Base-by-base conservation (phyloP, 352 stramenopile species). In the Stephanocyclus meneghinianus region DNA sequence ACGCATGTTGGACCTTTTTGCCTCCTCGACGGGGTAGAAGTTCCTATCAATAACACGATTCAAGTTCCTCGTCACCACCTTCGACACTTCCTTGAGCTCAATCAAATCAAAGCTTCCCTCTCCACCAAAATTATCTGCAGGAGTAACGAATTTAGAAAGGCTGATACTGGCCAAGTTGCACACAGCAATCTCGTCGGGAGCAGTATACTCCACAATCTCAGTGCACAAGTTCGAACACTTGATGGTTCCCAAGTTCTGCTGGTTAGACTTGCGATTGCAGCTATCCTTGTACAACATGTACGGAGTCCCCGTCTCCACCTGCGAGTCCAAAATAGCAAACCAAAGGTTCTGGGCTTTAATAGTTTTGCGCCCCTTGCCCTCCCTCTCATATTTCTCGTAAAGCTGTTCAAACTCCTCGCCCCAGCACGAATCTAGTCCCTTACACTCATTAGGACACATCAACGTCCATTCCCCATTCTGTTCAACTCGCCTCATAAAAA, bases 201-300 rank as follows among this genome's bases (percentile, higher is more conserved):
- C 90, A 57, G 97, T 99, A 91, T 98, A 99, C 90, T 99, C 96
- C 72, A 99, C 94, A 84, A 99, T 98, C 84, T 99, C 97, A 26
- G 96, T 99, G 88, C 97, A 99, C 35, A 99, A 88, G 91, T 99
- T 99, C 66, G 94, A 98, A 61, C 95, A 99, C 65, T 98, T 97
- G 86, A 99, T 99, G 40, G 96, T 99, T 64, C 97, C 97, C n/a
- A 99, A 90, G 84, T 99, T 99, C 87, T 99, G 92, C 91, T 99
- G 97, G 91, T 99, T 99, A 26, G 94, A 98, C 85, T 99, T 99
- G 79, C 80, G 82, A 85, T 99, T 99, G 86, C 95, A 98, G 55
- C 96, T 91, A 91, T 99, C 97, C 91, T 99, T 99, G 93, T 97
- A 99, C 6, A 99, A 89, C 96, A 99, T 99, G 90, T 99, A 99